Evolutionary conservation across 2,329 filamentous ascomycete genomes (phyloP), one percentile per base, ranked within the genome.

Genomic region (Diaporthe velutina): DNA sequence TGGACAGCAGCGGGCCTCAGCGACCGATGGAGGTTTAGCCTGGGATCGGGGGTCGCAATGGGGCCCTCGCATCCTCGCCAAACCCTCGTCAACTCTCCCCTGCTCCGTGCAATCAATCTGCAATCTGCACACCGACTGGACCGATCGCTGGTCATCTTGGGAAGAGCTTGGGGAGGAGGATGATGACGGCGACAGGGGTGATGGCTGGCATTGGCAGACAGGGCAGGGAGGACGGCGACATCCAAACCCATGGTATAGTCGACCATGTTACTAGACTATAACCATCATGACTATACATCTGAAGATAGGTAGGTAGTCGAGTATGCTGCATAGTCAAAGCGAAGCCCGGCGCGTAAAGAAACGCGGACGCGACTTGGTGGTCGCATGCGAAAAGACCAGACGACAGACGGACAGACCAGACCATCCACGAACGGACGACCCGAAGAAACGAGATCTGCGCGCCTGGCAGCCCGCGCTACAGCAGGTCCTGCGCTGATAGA

Each of bases 1-100:
- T 76, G 74, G 74, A 66, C 73, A 58, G 66, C 57, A 68, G 74
- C 74, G 74, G 74, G 73, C 61, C 74, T 70, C 25, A 42, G 33
- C 30, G 52, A 48, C 74, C 67, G 54, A 48, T 70, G 48, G 61
- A 61, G 68, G 74, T 40, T 70, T 76, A 76, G 74, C 54, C 57
- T 42, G 58, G 74, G 55, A 64, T 72, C 50, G 38, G 33, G 64
- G 64, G 45, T 13, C 17, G 38, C 54, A 28, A 45, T 57, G 67
- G 38, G 67, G 67, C 67, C 67, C 52, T 70, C n/a, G 38, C 54
- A 54, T 52, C 68, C 68, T 70, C 67, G 54, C 52, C 54, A 60
- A 13, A 38, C 54, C 54, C 40, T 33, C 33, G 45, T 30, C 57
- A 61, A 71, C n/a, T 61, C 22, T 54, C 15, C 64, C 64, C 64